A percentile compares a stretch with the other conserved stretches of the same genome.
phyloP scores from a whole-genome alignment of 1,284 basidiomycete genomes.

The Cryptococcus sp. region DNA sequence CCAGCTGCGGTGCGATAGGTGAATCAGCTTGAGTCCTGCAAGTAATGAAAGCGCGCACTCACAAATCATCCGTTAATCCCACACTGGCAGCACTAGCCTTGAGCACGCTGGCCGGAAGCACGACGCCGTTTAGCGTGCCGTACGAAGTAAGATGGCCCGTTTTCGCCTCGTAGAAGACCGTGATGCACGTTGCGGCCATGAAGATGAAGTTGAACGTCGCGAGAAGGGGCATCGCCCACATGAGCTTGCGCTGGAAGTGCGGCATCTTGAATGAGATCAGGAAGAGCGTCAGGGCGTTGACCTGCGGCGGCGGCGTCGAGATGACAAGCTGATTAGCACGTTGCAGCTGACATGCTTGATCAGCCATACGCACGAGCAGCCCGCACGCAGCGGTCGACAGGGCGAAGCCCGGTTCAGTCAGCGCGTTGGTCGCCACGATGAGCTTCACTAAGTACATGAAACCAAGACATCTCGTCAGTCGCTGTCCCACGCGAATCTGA shows the following conservation, averaged over 20 bases:
- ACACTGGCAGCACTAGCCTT: conserved; percentile 8
- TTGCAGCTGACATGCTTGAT: not conserved
- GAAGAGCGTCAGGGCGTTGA: conserved; percentile 18
- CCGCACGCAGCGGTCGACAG: conserved; percentile 13
- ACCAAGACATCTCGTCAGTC: not conserved
- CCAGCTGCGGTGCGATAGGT: conserved; percentile 10
- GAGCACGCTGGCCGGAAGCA: conserved; percentile 9
- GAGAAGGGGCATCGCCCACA: conserved; percentile 10
- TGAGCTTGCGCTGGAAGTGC: conserved; percentile 12
- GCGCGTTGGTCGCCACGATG: conserved; percentile 16
- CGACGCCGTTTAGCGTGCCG: conserved; percentile 5
- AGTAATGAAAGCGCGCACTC: conserved; percentile 7
- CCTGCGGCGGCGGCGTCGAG: not conserved
- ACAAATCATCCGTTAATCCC: conserved; percentile 12
- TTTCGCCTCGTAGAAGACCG: conserved; percentile 12
- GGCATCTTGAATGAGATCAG: conserved; percentile 11
- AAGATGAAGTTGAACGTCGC: conserved; percentile 13
- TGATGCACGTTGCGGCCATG: conserved; percentile 7
- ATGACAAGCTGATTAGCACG: not conserved
- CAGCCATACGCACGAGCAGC: conserved; percentile 11
- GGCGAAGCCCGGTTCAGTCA: conserved; percentile 17
- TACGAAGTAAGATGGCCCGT: conserved; percentile 10
- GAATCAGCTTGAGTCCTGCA: not conserved
- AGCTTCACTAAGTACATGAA: conserved; percentile 9
- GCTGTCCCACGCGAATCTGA: too few species aligned